Evolutionary conservation across 805 yeast genomes (phyloP), one percentile per base, ranked within the genome.

Genomic region (Tetrapisispora namnaoensis): DNA sequence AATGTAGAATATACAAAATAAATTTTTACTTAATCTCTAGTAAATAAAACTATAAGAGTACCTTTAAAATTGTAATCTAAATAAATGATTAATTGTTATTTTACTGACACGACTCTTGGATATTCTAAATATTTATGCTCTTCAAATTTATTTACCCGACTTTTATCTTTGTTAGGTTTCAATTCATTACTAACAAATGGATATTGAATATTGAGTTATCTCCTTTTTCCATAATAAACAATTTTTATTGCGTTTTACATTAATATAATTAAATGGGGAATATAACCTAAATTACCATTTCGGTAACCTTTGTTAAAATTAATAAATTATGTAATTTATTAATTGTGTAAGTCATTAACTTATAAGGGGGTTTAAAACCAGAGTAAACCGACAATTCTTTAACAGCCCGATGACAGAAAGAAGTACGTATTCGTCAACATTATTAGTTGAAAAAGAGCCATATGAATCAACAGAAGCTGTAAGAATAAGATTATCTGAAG

Each of bases 401-500:
- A 4, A 10, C 14, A 32, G 4, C 11, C 13, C 6, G n/a, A 42
- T 42, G 44, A 50, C 52, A 17, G 65, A 63, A 49, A 57, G 71
- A 63, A 67, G 67, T 17, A 64, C 56, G 47, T 74, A 74, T 56
- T 67, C 75, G 27, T 64, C 63, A 34, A 67, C 73, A 24, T 67
- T 74, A 28, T 42, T 56, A n/a, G 51, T 54, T 16, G 50, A 42
- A 11, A 58, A 73, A 21, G 75, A 78, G 54, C 86, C 88, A n/a
- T 69, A 70, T 32, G 81, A 76, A 55, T 80, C 86, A 18, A 75
- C 80, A 51, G 84, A 78, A 57, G 70, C 78, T 27, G 70, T 83
- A 28, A 70, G 79, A 47, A 73, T 80, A 45, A 75, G 89, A 53
- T 69, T 78, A 41, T 67, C 73, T 37, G 78, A 76, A 55, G 78